phyloP scores from a whole-genome alignment of 116 monocot species.

The Dioscorea cayenensis region DNA sequence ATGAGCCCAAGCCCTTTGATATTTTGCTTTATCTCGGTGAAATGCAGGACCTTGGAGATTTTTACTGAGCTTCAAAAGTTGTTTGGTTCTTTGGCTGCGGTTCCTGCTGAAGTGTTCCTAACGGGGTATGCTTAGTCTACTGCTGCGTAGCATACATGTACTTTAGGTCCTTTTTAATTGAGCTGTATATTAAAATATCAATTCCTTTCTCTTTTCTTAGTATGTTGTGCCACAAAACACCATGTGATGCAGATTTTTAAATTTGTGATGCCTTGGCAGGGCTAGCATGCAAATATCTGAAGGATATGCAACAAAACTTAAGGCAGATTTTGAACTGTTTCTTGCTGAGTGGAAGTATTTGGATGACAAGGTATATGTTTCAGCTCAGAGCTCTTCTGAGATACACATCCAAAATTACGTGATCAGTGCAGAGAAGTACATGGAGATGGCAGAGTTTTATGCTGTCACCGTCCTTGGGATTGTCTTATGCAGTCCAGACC shows the following conservation, averaged over 20 bases:
- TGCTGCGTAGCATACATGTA: neutral
- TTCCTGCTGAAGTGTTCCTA: conserved; percentile 64
- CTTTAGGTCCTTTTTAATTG: neutral
- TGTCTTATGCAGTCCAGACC: conserved; percentile 25
- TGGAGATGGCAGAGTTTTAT: conserved; percentile 69
- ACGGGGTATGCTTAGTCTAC: conserved; percentile 46
- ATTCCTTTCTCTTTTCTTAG: neutral
- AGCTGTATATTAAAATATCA: neutral
- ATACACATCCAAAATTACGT: conserved; percentile 3
- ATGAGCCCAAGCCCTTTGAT: neutral
- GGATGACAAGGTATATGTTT: conserved; percentile 31
- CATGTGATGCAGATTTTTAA: neutral
- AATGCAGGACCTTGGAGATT: conserved; percentile 56
- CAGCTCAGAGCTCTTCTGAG: conserved; percentile 13
- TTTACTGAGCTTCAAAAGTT: conserved; percentile 51
- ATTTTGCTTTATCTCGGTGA: neutral
- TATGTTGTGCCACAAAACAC: neutral
- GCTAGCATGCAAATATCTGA: conserved; percentile 67
- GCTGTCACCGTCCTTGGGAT: conserved; percentile 46
- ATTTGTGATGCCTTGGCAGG: conserved; percentile 19
- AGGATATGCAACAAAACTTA: conserved; percentile 46
- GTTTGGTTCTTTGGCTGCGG: conserved; percentile 55
- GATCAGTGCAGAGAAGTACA: conserved; percentile 37
- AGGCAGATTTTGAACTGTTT: conserved; percentile 56
- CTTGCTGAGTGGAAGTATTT: conserved; percentile 62